phyloP scores from a whole-genome alignment of 1,139 yeast genomes.

The Kodamaea plutei region DNA sequence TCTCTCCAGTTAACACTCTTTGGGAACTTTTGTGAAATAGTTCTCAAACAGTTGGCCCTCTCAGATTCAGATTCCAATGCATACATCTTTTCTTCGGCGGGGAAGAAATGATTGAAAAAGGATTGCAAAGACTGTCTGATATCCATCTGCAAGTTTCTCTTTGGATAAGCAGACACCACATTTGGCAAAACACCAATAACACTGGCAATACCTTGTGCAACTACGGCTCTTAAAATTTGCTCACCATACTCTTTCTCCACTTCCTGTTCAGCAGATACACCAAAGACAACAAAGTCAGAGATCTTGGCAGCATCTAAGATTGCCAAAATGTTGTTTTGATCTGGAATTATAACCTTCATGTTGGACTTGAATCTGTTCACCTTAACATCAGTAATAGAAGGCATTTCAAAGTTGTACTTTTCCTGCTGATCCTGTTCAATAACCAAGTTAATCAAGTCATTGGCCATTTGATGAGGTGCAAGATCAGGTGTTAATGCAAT shows the following conservation, averaged over 20 bases:
- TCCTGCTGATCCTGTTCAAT: conserved; percentile 20
- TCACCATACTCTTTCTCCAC: conserved; percentile 81
- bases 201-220: conserved; percentile 88
- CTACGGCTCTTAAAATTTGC: conserved; percentile 79
- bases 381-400: conserved; percentile 47
- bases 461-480: conserved; percentile 54
- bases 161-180: conserved; percentile 59
- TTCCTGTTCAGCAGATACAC: conserved; percentile 79
- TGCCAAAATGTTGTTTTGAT: conserved; percentile 58
- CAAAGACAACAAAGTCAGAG: conserved; percentile 85
- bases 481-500: conserved; percentile 77
- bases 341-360: conserved; percentile 73
- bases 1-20: conserved; percentile 90
- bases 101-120: conserved; percentile 86
- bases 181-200: conserved; percentile 81
- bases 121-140: conserved; percentile 77
- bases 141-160: conserved; percentile 72
- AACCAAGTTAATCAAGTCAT: conserved; percentile 39
- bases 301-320: conserved; percentile 84
- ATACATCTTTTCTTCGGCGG: conserved; percentile 73
- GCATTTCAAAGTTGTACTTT: conserved; percentile 27
- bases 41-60: conserved; percentile 64
- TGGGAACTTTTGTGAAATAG: conserved; percentile 82
- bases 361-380: conserved; percentile 70
- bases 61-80: conserved; percentile 69